A percentile compares a stretch with the other conserved stretches of the same genome.
Evolutionary conservation across 2,329 filamentous ascomycete species (phyloP).

Genomic region (Eutypa lata): DNA sequence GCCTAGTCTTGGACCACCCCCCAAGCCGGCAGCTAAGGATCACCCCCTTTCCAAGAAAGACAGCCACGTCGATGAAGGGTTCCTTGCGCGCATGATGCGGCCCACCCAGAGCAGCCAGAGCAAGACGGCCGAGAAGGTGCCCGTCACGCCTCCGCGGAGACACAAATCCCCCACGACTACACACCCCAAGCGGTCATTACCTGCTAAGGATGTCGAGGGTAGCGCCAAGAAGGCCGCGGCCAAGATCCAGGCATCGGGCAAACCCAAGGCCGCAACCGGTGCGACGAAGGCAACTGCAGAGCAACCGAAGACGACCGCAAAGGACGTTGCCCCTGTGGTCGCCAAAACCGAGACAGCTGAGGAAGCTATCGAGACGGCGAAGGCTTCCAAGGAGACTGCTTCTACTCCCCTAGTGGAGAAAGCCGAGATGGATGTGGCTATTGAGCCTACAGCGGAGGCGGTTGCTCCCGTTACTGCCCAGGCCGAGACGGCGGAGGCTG

Average conservation of each 20-base stretch:
- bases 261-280: constrained; percentile 17
- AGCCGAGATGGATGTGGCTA: constrained; percentile 3
- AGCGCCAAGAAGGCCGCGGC: constrained; percentile 22
- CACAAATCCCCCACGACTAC: constrained; percentile 9
- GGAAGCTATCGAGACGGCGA: constrained; percentile 7
- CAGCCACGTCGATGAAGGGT: constrained; percentile 63
- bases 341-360: constrained; percentile 11
- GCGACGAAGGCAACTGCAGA: constrained; percentile 12
- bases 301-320: constrained; percentile 18
- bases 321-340: constrained; percentile 21
- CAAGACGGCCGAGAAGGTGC: constrained; percentile 63
- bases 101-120: constrained; percentile 68
- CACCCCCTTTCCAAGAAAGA: constrained; percentile 46
- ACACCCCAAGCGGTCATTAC: constrained; percentile 12
- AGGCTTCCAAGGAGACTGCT: constrained; percentile 5
- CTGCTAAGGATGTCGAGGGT: constrained; percentile 16
- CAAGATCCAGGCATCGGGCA: constrained; percentile 21
- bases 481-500: constrained; percentile 15
- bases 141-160: constrained; percentile 48
- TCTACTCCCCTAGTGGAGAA: constrained; percentile 8
- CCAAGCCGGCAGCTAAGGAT: constrained; percentile 53
- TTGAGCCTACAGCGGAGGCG: constrained; percentile 4
- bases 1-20: constrained; percentile 56
- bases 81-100: constrained; percentile 79
- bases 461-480: constrained; percentile 6